Base-by-base conservation (phyloP, 768 basidiomycete genomes). In the Kwoniella bestiolae region DNA sequence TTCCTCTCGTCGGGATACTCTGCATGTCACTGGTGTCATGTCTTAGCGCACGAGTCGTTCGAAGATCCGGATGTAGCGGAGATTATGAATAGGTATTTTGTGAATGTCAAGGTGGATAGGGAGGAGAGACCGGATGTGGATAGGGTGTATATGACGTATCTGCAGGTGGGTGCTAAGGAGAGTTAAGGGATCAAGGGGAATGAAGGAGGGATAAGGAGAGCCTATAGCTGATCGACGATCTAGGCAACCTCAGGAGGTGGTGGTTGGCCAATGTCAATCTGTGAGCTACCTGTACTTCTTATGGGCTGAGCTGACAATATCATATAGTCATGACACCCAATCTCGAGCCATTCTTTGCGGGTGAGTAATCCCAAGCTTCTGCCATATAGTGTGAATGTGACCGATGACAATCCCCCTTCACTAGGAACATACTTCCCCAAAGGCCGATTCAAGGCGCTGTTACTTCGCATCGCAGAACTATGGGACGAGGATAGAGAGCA, bases 71-170 rank as follows among this genome's bases (percentile, higher is more conserved):
- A 67, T 5, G 80, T 80, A 2, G 83, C 83, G 2, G 72, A 81
- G 60, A 67, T 83, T 31, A 82, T 84, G 82, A 84, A 83, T 66
- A 76, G 82, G 45, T 66, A 79, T 61, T 83, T 78, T 53, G 74
- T 83, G 23, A 82, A 82, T 61, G 76, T 83, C 71, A 83, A 79
- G 56, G 67, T 83, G 16, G 83, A 84, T 61, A 66, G 83, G 26
- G 83, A 84, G 64, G 83, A 83, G 50, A 64, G 82, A 25, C 83
- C 83, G 0, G 83, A 83, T 60, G 82, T 84, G 8, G 83, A 84
- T 67, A 65, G 82, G n/a, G 63, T 84, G n/a, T 84, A 84, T 67
- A 84, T 84, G 83, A 81, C 74, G 1, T 83, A 82, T 72, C 68
- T 84, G 0, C 83, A 83, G 67, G 72, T 74, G 31, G 56, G 70